A percentile compares a stretch with the other conserved stretches of the same genome.
Evolutionary conservation across 2,329 filamentous ascomycete genomes (phyloP).

Genomic region (Alternaria sp.): DNA sequence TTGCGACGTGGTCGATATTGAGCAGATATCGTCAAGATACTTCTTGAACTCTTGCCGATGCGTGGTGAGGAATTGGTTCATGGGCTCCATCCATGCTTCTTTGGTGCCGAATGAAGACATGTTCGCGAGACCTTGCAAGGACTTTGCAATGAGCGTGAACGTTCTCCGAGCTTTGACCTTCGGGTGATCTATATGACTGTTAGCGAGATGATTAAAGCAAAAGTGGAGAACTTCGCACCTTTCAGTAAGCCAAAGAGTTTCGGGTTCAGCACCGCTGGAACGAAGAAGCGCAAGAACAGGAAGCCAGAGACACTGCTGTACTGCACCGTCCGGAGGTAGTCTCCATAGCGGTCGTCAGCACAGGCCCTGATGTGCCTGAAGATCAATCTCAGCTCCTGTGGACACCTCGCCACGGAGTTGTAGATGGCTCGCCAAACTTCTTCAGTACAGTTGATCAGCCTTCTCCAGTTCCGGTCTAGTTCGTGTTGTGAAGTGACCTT

Average conservation of each 20-base stretch:
- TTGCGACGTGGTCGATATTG: slow-evolving; percentile 71
- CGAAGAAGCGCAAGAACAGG: slow-evolving; percentile 92
- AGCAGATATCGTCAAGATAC: slow-evolving; percentile 86
- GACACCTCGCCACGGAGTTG: slow-evolving; percentile 74
- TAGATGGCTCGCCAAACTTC: slow-evolving; percentile 86
- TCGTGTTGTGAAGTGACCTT: slow-evolving; percentile 72
- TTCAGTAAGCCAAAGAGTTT: slow-evolving; percentile 88
- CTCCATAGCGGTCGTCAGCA: slow-evolving; percentile 91
- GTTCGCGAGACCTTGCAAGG: slow-evolving; percentile 87
- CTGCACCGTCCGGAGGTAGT: slow-evolving; percentile 85
- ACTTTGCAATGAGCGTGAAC: slow-evolving; percentile 90
- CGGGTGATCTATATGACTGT: slow-evolving; percentile 69
- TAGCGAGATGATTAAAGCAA: slow-evolving; percentile 1
- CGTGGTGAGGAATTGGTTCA: slow-evolving; percentile 83
- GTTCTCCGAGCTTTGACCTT: slow-evolving; percentile 83
- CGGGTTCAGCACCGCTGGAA: slow-evolving; percentile 92
- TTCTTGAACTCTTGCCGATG: slow-evolving; percentile 82
- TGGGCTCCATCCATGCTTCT: slow-evolving; percentile 98
- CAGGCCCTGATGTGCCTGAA: slow-evolving; percentile 91
- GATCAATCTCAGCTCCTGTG: slow-evolving; percentile 80
- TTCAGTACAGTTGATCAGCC: slow-evolving; percentile 76
- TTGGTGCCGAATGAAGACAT: slow-evolving; percentile 91
- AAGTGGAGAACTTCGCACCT: slow-evolving; percentile 53
- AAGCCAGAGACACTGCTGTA: slow-evolving; percentile 97
- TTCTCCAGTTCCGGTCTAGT: slow-evolving; percentile 81